A percentile compares a stretch with the other conserved stretches of the same genome.
Evolutionary conservation across 2,329 filamentous ascomycete genomes (phyloP).

Genomic region (Cladosporium sp.): DNA sequence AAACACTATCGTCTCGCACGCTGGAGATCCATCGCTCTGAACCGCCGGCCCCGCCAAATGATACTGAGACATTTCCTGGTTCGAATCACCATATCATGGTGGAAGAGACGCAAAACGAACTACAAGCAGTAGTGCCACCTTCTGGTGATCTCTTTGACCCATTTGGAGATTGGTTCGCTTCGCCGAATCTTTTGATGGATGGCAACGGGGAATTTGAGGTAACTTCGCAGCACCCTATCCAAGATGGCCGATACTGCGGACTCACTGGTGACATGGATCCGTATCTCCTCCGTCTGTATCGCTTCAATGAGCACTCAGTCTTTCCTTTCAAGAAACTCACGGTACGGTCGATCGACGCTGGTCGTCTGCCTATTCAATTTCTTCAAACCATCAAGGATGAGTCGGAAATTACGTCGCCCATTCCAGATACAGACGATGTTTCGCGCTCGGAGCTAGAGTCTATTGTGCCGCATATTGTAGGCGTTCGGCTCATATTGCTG

Average conservation of each 20-base stretch:
- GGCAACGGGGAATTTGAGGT: neutral
- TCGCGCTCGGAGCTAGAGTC: neutral
- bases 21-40: neutral
- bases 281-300: neutral
- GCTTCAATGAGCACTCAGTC: neutral
- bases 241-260: neutral
- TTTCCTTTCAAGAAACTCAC: conserved; percentile 3
- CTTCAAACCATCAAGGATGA: neutral
- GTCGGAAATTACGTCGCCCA: neutral
- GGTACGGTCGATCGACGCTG: neutral
- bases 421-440: neutral
- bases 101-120: neutral
- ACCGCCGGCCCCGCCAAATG: neutral
- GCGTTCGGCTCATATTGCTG: neutral
- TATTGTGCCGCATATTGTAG: neutral
- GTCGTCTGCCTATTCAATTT: neutral
- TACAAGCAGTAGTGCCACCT: neutral
- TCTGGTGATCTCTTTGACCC: neutral
- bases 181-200: neutral
- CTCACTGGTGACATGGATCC: conserved; percentile 1
- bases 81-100: neutral
- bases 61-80: neutral
- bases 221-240: neutral
- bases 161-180: neutral
- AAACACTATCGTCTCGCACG: neutral